A percentile compares a stretch with the other conserved stretches of the same genome.
phyloP scores from a whole-genome alignment of 305 asterid species.

The Fraxinus xanthoxyloides region DNA sequence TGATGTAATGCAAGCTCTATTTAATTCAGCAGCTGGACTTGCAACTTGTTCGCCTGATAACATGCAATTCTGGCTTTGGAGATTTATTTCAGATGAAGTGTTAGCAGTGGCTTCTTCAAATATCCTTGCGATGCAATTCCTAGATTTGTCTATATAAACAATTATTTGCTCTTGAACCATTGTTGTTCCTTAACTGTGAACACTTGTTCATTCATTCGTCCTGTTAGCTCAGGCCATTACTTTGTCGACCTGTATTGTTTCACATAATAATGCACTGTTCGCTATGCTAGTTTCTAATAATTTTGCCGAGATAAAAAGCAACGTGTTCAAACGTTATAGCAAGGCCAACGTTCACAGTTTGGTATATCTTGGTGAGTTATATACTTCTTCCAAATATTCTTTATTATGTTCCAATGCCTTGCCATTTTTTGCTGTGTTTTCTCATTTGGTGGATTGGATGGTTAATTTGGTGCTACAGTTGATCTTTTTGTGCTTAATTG shows the following conservation, averaged over 20 bases:
- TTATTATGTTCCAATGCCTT: slow-evolving; percentile 2
- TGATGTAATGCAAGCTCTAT: slow-evolving; percentile 91
- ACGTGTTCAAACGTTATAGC: slow-evolving; percentile 92
- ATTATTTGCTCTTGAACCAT: slow-evolving; percentile 6
- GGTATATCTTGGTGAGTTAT: slow-evolving; percentile 84
- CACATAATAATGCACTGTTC: slow-evolving; percentile 91
- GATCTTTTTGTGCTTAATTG: neutral
- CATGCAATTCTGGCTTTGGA: slow-evolving; percentile 57
- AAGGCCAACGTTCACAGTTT: slow-evolving; percentile 86
- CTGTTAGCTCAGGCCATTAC: slow-evolving; percentile 98
- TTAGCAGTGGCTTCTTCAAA: slow-evolving; percentile 82
- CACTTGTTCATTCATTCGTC: slow-evolving; percentile 91
- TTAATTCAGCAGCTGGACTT: slow-evolving; percentile 86
- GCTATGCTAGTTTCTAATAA: slow-evolving; percentile 96
- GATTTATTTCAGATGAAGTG: slow-evolving; percentile 74
- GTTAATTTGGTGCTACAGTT: neutral
- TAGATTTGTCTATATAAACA: neutral
- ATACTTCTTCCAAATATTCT: slow-evolving; percentile 6
- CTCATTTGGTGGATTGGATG: neutral
- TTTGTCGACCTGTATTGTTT: slow-evolving; percentile 93
- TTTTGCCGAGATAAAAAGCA: slow-evolving; percentile 97
- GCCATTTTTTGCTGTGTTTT: neutral
- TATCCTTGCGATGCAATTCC: slow-evolving; percentile 59
- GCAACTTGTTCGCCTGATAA: slow-evolving; percentile 71
- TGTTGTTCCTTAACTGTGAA: slow-evolving; percentile 57